These are phyloP conservation scores for Helicocarpus griseus DNA, from an alignment of 2,329 filamentous ascomycete genomes.

Conservation along the genomic window DNA sequence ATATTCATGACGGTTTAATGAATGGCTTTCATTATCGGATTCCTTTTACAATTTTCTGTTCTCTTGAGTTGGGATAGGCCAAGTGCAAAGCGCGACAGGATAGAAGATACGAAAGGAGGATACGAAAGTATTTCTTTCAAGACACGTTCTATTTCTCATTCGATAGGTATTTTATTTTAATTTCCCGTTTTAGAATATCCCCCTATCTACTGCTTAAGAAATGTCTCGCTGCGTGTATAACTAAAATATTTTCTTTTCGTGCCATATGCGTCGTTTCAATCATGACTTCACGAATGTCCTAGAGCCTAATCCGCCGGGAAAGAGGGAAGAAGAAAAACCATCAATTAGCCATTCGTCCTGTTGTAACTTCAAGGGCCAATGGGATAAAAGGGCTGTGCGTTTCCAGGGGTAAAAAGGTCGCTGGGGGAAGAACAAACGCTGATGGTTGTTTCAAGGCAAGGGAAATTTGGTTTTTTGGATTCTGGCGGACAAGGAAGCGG, in stretches of 20 bases:
- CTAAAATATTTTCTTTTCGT: constrained; percentile 15
- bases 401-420: background rate
- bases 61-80: too few species aligned
- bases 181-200: background rate
- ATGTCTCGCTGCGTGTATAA: background rate
- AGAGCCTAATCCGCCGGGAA: constrained; percentile 1
- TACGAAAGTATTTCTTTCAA: too few species aligned
- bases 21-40: too few species aligned
- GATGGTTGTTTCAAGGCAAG: background rate
- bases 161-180: background rate
- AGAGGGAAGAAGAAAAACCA: background rate
- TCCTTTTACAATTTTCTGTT: too few species aligned
- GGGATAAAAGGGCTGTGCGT: background rate
- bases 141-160: background rate
- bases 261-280: constrained; percentile 12
- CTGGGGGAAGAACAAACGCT: background rate
- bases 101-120: too few species aligned
- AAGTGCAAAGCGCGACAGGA: too few species aligned
- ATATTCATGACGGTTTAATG: too few species aligned
- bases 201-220: background rate
- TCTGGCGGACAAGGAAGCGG: constrained; percentile 6
- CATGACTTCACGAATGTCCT: constrained; percentile 7
- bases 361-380: background rate
- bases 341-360: background rate
- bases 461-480: background rate